phyloP scores from a whole-genome alignment of 2,329 filamentous ascomycete genomes.

The Monosporascus ibericus region DNA sequence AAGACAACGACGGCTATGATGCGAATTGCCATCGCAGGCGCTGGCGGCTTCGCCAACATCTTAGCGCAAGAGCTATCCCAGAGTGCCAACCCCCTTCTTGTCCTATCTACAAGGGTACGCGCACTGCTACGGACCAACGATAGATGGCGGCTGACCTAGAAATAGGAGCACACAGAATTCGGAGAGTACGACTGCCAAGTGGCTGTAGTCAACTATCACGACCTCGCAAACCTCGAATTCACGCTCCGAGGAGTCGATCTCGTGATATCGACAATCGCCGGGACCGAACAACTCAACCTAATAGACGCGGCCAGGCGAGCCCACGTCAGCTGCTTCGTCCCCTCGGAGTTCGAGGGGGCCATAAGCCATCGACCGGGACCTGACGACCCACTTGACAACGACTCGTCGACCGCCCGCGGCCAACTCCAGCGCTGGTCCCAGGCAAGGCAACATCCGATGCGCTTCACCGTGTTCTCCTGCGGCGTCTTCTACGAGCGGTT shows the following conservation, averaged over 20 bases:
- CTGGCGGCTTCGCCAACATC: constrained; percentile 50
- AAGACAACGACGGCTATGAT: constrained; percentile 37
- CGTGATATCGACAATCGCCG: constrained; percentile 68
- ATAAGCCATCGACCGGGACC: constrained; percentile 44
- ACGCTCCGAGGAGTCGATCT: constrained; percentile 67
- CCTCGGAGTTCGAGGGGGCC: constrained; percentile 68
- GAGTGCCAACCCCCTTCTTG: constrained; percentile 61
- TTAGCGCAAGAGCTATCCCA: constrained; percentile 55
- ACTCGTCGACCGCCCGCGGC: constrained; percentile 48
- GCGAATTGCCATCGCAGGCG: constrained; percentile 57
- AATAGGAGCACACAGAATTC: constrained; percentile 48
- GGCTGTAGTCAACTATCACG: constrained; percentile 60
- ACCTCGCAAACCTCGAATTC: constrained; percentile 52
- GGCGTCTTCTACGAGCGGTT: constrained; percentile 74
- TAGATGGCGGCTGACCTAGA: constrained; percentile 5
- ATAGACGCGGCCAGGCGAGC: constrained; percentile 64
- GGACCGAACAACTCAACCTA: constrained; percentile 59
- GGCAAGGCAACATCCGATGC: constrained; percentile 45
- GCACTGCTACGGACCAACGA: background rate
- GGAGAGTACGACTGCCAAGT: constrained; percentile 57
- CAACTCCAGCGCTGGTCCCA: constrained; percentile 42
- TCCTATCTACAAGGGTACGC: constrained; percentile 59
- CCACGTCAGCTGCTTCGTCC: constrained; percentile 63
- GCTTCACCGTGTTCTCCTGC: constrained; percentile 66
- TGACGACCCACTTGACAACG: constrained; percentile 55